These are phyloP conservation scores for Ceratocystis diversiconidia DNA, from an alignment of 2,329 filamentous ascomycete genomes.

Conservation along the genomic window DNA sequence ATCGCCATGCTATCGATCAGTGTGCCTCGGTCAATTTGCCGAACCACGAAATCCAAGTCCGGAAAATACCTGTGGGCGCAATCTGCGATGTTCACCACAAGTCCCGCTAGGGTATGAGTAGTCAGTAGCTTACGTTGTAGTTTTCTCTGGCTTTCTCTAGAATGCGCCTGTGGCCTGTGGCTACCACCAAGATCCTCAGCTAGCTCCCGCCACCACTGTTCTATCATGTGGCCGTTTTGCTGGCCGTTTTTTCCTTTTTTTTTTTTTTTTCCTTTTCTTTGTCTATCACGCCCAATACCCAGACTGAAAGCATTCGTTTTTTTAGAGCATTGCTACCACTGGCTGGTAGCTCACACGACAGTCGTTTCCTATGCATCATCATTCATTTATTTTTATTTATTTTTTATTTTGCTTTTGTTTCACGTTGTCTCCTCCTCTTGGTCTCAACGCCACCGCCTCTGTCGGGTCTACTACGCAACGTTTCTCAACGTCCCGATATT, in stretches of 20 bases:
- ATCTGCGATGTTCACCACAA: constrained; percentile 38
- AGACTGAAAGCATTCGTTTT: constrained; percentile 1
- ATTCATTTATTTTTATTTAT: not conserved
- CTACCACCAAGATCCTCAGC: not conserved
- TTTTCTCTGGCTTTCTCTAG: not conserved
- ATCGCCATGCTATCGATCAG: constrained; percentile 72
- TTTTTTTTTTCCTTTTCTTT: not conserved
- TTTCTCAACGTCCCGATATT: no score
- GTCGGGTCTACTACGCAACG: no score
- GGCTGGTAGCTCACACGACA: constrained; percentile 4
- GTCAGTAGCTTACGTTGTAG: not conserved
- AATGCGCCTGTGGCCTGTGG: not conserved
- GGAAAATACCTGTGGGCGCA: constrained; percentile 71
- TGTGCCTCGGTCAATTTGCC: constrained; percentile 61
- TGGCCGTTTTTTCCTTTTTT: not conserved
- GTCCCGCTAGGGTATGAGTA: not conserved
- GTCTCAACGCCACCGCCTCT: not conserved
- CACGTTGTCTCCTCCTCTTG: not conserved
- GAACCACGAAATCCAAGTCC: constrained; percentile 57
- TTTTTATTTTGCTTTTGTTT: not conserved
- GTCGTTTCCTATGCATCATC: not conserved
- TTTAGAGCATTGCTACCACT: constrained; percentile 2
- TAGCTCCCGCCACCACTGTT: not conserved
- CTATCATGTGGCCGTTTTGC: not conserved
- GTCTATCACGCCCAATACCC: not conserved